These are phyloP conservation scores for Penicillium fimorum DNA, from an alignment of 495 filamentous ascomycete genomes.

Conservation along the genomic window DNA sequence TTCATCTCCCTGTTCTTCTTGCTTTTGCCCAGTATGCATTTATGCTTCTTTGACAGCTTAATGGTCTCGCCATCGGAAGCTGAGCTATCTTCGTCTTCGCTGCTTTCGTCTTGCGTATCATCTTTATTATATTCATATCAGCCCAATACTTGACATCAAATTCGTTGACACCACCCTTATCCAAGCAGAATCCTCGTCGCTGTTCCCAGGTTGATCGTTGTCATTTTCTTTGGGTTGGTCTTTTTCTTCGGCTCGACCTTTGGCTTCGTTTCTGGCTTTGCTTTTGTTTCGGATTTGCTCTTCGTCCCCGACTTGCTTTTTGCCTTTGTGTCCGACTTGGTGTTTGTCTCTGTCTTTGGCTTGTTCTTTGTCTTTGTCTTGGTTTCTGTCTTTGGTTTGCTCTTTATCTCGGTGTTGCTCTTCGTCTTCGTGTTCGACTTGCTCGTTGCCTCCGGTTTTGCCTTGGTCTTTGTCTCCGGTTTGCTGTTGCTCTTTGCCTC, in stretches of 20 bases:
- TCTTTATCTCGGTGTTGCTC: neutral
- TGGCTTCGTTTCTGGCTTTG: neutral
- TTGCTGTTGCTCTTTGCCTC: neutral
- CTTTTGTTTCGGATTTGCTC: neutral
- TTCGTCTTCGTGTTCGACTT: neutral
- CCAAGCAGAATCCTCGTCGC: neutral
- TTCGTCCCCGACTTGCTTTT: no score
- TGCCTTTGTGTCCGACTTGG: no score
- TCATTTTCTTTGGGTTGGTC: neutral
- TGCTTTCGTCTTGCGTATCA: no score
- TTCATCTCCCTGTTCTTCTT: no score
- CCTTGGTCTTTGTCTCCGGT: neutral
- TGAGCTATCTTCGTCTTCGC: no score
- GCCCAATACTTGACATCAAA: no score
- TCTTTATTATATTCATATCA: no score
- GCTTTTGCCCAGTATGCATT: no score
- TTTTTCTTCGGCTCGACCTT: neutral
- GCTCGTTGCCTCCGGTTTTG: neutral
- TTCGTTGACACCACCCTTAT: no score
- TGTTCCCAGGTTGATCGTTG: neutral
- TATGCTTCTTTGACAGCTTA: no score
- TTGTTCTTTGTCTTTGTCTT: neutral
- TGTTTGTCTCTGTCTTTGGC: neutral
- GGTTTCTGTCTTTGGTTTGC: neutral
- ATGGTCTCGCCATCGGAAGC: no score